Evolutionary conservation across 441 rosid species (phyloP).

Genomic region (Erodium texanum): DNA sequence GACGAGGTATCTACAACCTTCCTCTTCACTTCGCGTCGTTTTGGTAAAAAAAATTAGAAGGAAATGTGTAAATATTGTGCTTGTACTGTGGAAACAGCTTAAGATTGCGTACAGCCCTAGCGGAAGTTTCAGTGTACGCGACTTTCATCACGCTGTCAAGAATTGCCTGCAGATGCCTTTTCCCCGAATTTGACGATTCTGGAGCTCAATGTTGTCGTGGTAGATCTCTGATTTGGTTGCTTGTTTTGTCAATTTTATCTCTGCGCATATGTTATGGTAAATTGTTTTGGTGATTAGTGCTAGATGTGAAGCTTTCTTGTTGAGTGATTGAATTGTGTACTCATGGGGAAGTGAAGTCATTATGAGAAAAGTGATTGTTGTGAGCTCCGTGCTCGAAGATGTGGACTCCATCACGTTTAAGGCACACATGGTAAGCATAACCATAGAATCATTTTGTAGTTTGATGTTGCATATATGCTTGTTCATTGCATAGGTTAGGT

Average conservation of each 20-base stretch:
- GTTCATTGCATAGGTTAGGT: conserved; percentile 1
- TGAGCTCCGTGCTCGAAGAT: conserved; percentile 52
- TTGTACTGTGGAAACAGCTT: conserved; percentile 30
- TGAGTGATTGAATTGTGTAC: conserved; percentile 55
- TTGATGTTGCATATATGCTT: conserved; percentile 10
- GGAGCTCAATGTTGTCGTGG: conserved; percentile 37
- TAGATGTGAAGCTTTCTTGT: conserved; percentile 52
- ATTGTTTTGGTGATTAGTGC: conserved; percentile 16
- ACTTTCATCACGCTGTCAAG: conserved; percentile 74
- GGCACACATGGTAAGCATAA: conserved; percentile 49
- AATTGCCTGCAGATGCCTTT: conserved; percentile 55
- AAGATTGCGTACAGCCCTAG: conserved; percentile 55
- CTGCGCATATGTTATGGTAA: neutral
- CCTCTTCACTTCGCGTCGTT: conserved; percentile 9
- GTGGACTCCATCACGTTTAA: conserved; percentile 33
- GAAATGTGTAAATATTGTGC: conserved; percentile 7
- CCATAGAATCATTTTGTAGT: conserved; percentile 1
- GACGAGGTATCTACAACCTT: conserved; percentile 40
- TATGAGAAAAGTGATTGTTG: conserved; percentile 55
- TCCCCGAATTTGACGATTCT: conserved; percentile 47
- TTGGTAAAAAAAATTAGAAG: neutral
- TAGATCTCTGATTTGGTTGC: conserved; percentile 14
- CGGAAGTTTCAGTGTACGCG: conserved; percentile 54
- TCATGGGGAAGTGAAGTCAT: conserved; percentile 69
- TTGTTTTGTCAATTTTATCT: neutral